A percentile compares a stretch with the other conserved stretches of the same genome.
Conservation (phyloP, 768 basidiomycete genomes). For the Mrakia hoshinonis region DNA sequence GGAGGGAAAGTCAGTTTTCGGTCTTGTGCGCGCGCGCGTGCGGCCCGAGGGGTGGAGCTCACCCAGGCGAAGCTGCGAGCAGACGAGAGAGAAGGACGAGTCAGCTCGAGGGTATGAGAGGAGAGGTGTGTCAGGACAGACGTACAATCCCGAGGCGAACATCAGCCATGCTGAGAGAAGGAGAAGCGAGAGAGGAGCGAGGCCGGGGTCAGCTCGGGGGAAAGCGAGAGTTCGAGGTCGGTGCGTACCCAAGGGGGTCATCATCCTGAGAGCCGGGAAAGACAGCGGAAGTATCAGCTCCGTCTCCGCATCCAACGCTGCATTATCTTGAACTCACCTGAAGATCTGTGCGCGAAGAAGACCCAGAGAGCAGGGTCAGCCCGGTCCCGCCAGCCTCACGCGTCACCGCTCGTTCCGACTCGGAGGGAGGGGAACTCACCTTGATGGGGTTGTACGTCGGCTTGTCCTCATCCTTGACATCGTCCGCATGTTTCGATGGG, state of each 20-base stretch:
- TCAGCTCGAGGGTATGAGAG: neutral
- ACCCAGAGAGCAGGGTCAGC: neutral
- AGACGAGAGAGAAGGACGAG: neutral
- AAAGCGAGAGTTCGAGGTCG: conserved; percentile 75
- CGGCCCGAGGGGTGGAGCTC: neutral
- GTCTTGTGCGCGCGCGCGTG: neutral
- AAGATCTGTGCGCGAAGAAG: neutral
- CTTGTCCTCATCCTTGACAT: conserved; percentile 21
- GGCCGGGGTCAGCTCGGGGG: conserved; percentile 62
- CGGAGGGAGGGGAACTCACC: neutral
- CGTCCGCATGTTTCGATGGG: neutral
- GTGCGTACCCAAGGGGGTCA: conserved; percentile 39
- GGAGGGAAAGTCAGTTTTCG: neutral
- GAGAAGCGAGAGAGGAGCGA: conserved; percentile 49
- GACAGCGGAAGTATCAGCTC: neutral
- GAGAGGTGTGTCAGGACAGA: neutral
- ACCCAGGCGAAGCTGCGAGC: neutral
- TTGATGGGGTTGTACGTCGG: conserved; percentile 39
- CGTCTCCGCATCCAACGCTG: neutral
- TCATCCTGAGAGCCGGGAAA: neutral
- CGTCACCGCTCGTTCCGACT: neutral
- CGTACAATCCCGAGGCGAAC: neutral
- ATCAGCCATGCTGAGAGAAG: conserved; percentile 1
- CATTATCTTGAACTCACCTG: conserved; percentile 32
- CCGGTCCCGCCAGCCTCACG: neutral